Evolutionary conservation across 768 basidiomycete species (phyloP), one percentile per base, ranked within the genome.

Genomic region (Agaricus subrufescens): DNA sequence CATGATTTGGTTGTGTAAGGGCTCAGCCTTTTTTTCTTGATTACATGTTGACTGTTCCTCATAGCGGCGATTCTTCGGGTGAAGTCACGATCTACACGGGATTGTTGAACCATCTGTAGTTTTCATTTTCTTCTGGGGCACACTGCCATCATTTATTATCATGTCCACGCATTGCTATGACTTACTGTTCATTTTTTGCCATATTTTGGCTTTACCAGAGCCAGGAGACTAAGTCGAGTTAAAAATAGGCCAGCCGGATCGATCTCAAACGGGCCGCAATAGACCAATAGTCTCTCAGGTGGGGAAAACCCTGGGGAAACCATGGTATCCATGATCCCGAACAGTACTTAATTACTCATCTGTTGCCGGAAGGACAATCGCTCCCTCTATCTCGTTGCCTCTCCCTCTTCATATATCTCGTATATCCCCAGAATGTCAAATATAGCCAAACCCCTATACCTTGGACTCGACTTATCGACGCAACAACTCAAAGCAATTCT

Each of bases 401-500:
- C 26, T 12, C 7, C 47, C 27, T 31, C 37, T 27, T 40, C 29
- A 31, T 25, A 27, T 19, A 19, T 19, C 23, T 2, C 25, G 11
- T 10, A 30, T 27, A 8, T 30, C 15, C 29, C 6, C 37, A 9
- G 30, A 39, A 57, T 59, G 54, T 39, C 46, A 44, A 23, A 39
- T 34, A 42, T 47, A 46, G 30, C 60, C 26, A 61, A 47, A 12
- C 64, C 66, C 14, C 63, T 75, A 38, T 92, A 91, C 66, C 84
- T 94, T 25, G 92, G 92, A 12, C 80, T 94, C 52, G 92, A 94
- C 69, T 80, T 93, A 39, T 92, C 89, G 1, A 94, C 92, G 0
- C 93, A 96, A 65, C 85, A 86, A 60, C 76, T 91, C 53, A 91
- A 95, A 69, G 90, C 86, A 0, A 79, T 91, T 40, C 64, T 93